Conservation (phyloP, 768 basidiomycete species). For the Russula olivacea region DNA sequence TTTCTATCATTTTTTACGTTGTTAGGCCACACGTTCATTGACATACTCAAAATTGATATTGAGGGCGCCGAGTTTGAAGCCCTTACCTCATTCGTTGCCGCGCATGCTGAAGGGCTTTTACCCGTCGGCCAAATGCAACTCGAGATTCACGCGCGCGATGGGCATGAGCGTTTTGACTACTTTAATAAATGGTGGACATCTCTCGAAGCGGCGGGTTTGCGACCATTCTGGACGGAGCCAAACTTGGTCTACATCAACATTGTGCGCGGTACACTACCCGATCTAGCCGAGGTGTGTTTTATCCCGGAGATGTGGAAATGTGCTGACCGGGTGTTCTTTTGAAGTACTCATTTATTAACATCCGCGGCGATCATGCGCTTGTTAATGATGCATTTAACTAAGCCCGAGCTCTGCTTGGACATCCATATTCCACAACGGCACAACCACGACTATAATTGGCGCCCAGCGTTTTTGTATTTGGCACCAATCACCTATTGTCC, state of each 20-base stretch:
- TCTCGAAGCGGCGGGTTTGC: slow-evolving; percentile 39
- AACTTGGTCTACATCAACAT: slow-evolving; percentile 43
- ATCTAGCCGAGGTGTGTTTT: slow-evolving; percentile 36
- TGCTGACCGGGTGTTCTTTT: background rate
- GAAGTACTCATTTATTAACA: slow-evolving; percentile 35
- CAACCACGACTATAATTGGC: background rate
- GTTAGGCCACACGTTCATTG: slow-evolving; percentile 59
- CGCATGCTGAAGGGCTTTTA: slow-evolving; percentile 32
- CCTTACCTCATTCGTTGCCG: slow-evolving; percentile 40
- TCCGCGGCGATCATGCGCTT: slow-evolving; percentile 6
- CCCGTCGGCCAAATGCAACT: slow-evolving; percentile 71
- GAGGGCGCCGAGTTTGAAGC: slow-evolving; percentile 60
- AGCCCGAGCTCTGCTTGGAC: background rate
- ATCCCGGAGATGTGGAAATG: background rate
- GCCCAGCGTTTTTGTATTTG: background rate
- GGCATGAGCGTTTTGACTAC: slow-evolving; percentile 39
- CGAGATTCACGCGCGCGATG: slow-evolving; percentile 47
- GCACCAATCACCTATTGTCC: background rate
- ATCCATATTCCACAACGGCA: background rate
- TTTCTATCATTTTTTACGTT: too few relatives aligned
- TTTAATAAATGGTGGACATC: slow-evolving; percentile 63
- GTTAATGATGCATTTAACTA: slow-evolving; percentile 7
- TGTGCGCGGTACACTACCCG: slow-evolving; percentile 35
- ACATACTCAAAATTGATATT: slow-evolving; percentile 68
- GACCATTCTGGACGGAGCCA: slow-evolving; percentile 54